Conservation (phyloP, 2,329 filamentous ascomycete genomes). For the Spiromastix sp. region DNA sequence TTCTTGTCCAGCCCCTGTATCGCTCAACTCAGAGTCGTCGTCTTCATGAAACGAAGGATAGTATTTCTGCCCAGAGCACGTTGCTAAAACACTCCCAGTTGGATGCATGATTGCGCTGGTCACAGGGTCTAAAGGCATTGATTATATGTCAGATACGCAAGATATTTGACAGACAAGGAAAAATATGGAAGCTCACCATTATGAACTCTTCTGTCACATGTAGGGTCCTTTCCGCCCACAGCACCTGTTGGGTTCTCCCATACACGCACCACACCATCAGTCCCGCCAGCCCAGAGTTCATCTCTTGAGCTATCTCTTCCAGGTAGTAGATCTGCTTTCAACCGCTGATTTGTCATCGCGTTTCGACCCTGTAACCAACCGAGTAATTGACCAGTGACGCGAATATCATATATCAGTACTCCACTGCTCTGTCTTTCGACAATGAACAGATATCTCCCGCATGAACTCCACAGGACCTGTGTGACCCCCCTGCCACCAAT, state of each 20-base stretch:
- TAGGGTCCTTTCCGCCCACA: constrained; percentile 32
- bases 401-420: constrained; percentile 49
- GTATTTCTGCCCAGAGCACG: constrained; percentile 37
- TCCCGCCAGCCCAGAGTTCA: constrained; percentile 51
- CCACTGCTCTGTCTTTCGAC: constrained; percentile 47
- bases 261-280: constrained; percentile 43
- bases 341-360: constrained; percentile 43
- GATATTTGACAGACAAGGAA: neutral
- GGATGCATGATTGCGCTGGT: constrained; percentile 38
- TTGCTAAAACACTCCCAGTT: constrained; percentile 37
- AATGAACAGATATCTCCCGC: constrained; percentile 48
- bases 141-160: constrained; percentile 11
- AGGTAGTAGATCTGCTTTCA: constrained; percentile 43
- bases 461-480: constrained; percentile 47
- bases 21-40: constrained; percentile 6
- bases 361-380: constrained; percentile 38
- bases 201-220: constrained; percentile 35
- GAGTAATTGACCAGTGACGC: constrained; percentile 42
- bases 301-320: constrained; percentile 26
- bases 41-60: constrained; percentile 13
- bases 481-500: constrained; percentile 45
- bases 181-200: constrained; percentile 25
- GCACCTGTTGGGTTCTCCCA: constrained; percentile 38
- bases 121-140: constrained; percentile 29
- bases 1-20: neutral